A percentile compares a stretch with the other conserved stretches of the same genome.
These are phyloP conservation scores for Mrakia blollopis DNA, from an alignment of 768 basidiomycete genomes.

Conservation along the genomic window DNA sequence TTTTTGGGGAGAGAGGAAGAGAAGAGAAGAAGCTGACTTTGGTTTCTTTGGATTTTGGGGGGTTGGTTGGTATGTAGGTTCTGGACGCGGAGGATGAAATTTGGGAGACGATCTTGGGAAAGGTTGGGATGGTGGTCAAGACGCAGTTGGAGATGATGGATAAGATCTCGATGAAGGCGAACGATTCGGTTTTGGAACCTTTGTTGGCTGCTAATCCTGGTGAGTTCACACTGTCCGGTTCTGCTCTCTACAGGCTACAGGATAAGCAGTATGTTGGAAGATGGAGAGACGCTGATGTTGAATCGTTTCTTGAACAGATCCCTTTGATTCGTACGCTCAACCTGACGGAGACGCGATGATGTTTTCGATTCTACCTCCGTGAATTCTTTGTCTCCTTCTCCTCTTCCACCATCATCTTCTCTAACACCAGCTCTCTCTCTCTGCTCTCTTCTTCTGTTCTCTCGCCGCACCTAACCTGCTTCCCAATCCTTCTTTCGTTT, in stretches of 20 bases:
- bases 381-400: not conserved
- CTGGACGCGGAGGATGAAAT: constrained; percentile 89
- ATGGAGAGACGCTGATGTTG: not conserved
- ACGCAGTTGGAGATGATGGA: constrained; percentile 73
- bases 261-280: no score
- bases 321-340: constrained; percentile 86
- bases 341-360: constrained; percentile 84
- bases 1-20: no score
- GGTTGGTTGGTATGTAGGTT: constrained; percentile 46
- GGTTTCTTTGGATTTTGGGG: not conserved
- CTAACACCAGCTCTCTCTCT: not conserved
- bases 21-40: not conserved
- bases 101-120: constrained; percentile 86
- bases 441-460: not conserved
- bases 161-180: constrained; percentile 37
- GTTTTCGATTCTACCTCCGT: constrained; percentile 82
- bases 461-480: not conserved
- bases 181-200: constrained; percentile 83
- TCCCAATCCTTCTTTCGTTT: not conserved
- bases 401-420: no score
- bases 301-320: constrained; percentile 49
- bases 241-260: no score
- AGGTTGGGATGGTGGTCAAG: constrained; percentile 79
- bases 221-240: not conserved
- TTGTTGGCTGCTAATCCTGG: constrained; percentile 77